These are phyloP conservation scores for Euphorbia schlechtendalii DNA, from an alignment of 441 rosid species.

Conservation along the genomic window DNA sequence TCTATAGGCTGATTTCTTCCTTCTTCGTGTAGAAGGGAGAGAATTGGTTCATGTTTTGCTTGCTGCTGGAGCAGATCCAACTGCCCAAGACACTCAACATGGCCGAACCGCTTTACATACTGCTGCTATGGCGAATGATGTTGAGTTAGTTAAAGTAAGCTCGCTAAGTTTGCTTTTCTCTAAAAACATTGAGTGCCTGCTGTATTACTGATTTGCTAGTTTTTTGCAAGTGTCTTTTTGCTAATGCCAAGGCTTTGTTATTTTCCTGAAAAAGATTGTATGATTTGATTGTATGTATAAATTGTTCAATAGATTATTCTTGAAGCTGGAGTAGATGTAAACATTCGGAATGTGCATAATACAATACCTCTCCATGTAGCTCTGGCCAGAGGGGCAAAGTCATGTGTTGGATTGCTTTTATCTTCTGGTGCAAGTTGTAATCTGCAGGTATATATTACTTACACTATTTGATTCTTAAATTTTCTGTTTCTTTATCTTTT, in stretches of 20 bases:
- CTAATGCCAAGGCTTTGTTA: background rate
- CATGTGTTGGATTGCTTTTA: conserved; percentile 86
- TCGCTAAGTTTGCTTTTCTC: conserved; percentile 19
- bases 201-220: conserved; percentile 5
- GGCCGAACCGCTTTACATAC: conserved; percentile 92
- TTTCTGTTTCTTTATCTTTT: background rate
- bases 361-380: conserved; percentile 96
- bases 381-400: conserved; percentile 85
- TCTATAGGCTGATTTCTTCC: conserved; percentile 14
- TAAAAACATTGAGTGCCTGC: conserved; percentile 12
- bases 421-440: conserved; percentile 88
- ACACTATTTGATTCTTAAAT: background rate
- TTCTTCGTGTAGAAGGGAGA: conserved; percentile 69
- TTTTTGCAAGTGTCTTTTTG: background rate
- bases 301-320: conserved; percentile 67
- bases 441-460: conserved; percentile 56
- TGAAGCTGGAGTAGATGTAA: conserved; percentile 94
- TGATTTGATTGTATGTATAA: conserved; percentile 12
- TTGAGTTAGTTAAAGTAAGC: conserved; percentile 84
- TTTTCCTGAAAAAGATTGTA: background rate
- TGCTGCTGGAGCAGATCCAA: conserved; percentile 93
- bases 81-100: conserved; percentile 82
- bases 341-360: conserved; percentile 80
- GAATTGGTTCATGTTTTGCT: conserved; percentile 76
- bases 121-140: conserved; percentile 95